A percentile compares a stretch with the other conserved stretches of the same genome.
Conservation (phyloP, 176 grass and related monocot genomes). For the Oryza longistaminata region DNA sequence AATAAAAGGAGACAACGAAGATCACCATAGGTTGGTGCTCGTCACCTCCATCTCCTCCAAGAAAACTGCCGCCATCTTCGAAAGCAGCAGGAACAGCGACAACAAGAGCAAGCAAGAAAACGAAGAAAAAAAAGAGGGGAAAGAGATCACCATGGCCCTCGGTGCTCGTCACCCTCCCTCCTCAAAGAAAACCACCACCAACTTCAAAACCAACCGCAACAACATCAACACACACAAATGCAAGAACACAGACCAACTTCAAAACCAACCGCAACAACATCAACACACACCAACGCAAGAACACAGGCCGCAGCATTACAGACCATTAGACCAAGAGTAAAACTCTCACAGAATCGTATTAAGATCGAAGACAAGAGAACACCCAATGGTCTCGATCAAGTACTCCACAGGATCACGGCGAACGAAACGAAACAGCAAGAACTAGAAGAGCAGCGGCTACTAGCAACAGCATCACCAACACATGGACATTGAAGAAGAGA, state of each 20-base stretch:
- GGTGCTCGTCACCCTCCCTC: neutral
- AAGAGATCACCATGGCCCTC: neutral
- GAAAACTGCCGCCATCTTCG: neutral
- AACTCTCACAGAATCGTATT: neutral
- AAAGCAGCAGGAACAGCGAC: neutral
- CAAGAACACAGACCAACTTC: neutral
- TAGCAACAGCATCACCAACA: too few species aligned
- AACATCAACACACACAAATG: neutral
- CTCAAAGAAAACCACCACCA: neutral
- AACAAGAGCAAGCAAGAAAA: neutral
- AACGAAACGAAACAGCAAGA: too few species aligned
- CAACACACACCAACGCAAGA: neutral
- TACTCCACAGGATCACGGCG: neutral
- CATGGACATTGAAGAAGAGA: neutral
- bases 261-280: neutral
- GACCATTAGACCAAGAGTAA: neutral
- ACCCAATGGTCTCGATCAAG: too few species aligned
- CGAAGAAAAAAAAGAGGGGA: neutral
- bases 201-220: neutral
- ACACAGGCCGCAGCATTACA: neutral
- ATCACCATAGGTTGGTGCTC: neutral
- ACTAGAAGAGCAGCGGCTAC: too few species aligned
- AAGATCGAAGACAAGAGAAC: too few species aligned
- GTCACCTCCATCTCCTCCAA: neutral
- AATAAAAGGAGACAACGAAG: neutral